Evolutionary conservation across 805 yeast species (phyloP).

Genomic region (Teunomyces cretensis): DNA sequence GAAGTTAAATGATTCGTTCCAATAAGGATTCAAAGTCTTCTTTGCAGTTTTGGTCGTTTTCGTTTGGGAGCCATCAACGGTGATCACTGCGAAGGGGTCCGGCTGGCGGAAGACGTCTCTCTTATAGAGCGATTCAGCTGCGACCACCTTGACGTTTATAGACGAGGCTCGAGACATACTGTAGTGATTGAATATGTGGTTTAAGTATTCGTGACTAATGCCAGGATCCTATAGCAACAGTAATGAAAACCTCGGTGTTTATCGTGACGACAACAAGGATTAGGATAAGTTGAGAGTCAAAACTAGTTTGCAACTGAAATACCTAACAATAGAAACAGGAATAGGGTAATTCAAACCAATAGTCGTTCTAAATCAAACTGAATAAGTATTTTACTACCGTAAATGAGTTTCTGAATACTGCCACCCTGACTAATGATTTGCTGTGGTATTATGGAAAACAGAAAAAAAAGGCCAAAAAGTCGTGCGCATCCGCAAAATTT

Average conservation of each 20-base stretch:
- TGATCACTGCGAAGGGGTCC: slow-evolving; percentile 95
- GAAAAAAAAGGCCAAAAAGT: slow-evolving; percentile 3
- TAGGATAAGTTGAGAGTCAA: not conserved
- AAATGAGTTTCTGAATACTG: not conserved
- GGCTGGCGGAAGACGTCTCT: slow-evolving; percentile 95
- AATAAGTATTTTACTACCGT: not conserved
- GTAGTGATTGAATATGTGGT: not conserved
- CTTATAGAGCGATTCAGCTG: slow-evolving; percentile 93
- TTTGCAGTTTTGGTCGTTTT: slow-evolving; percentile 92
- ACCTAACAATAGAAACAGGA: not conserved
- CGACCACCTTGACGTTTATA: slow-evolving; percentile 75
- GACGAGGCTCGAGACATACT: slow-evolving; percentile 8
- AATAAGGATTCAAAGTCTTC: slow-evolving; percentile 92
- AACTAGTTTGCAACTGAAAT: not conserved
- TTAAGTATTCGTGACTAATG: not conserved
- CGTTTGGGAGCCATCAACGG: slow-evolving; percentile 97
- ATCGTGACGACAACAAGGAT: not conserved
- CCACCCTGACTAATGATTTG: slow-evolving; percentile 5
- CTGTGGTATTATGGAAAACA: slow-evolving; percentile 3
- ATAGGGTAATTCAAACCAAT: not conserved
- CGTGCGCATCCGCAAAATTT: not conserved
- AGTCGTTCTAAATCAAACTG: not conserved
- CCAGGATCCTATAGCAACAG: not conserved
- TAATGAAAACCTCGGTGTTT: not conserved
- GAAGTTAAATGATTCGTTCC: slow-evolving; percentile 92